A percentile compares a stretch with the other conserved stretches of the same genome.
Conservation (phyloP, 2,329 filamentous ascomycete species). For the Ophiobolus disseminans region DNA sequence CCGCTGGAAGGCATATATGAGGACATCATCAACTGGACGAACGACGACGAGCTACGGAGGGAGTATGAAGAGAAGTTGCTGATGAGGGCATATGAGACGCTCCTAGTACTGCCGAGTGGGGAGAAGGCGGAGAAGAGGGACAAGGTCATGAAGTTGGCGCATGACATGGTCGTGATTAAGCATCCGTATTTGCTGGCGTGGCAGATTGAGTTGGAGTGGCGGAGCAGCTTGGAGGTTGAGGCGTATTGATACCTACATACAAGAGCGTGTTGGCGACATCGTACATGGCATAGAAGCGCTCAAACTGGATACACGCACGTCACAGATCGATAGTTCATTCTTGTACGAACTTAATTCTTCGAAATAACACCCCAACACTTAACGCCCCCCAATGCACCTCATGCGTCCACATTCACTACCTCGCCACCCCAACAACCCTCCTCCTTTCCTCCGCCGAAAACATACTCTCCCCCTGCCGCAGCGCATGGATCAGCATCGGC, state of each 20-base stretch:
- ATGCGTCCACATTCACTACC: constrained; percentile 11
- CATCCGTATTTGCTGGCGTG: constrained; percentile 89
- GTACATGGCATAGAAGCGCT: background rate
- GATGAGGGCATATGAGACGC: constrained; percentile 77
- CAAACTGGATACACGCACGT: no score
- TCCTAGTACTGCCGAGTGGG: constrained; percentile 71
- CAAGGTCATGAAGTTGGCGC: constrained; percentile 77
- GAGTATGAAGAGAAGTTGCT: constrained; percentile 90
- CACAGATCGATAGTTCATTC: no score
- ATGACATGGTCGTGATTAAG: constrained; percentile 95
- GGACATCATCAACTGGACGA: constrained; percentile 87
- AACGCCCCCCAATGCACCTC: constrained; percentile 21
- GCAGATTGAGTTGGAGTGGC: constrained; percentile 90
- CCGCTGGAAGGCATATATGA: constrained; percentile 81
- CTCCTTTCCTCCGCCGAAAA: constrained; percentile 64
- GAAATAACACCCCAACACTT: background rate
- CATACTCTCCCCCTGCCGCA: constrained; percentile 71
- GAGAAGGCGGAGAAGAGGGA: constrained; percentile 74
- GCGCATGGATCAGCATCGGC: constrained; percentile 69
- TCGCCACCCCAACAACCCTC: constrained; percentile 44
- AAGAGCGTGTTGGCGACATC: background rate
- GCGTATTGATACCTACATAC: constrained; percentile 24
- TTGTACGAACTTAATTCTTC: no score
- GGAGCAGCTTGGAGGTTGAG: constrained; percentile 56
- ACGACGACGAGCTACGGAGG: constrained; percentile 82